Evolutionary conservation across 2,329 filamentous ascomycete genomes (phyloP).

Genomic region (Trichoderma endophyticum): DNA sequence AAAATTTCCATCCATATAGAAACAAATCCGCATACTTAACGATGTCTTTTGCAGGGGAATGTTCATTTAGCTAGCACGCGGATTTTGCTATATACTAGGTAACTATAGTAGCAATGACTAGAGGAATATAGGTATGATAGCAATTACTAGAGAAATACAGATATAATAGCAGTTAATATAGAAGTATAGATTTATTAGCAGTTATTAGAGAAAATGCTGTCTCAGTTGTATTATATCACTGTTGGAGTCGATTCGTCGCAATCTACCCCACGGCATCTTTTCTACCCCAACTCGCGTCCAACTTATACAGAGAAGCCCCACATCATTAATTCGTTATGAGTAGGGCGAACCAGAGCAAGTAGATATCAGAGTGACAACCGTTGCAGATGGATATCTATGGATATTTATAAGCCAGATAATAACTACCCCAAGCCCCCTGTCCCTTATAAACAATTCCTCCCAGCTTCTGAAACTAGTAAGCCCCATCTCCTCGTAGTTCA

Average conservation of each 20-base stretch:
- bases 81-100: no score
- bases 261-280: not conserved
- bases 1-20: no score
- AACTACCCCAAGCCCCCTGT: not conserved
- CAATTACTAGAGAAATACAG: no score
- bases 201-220: no score
- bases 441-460: not conserved
- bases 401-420: not conserved
- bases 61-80: no score
- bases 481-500: not conserved
- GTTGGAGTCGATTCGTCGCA: constrained; percentile 1
- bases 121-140: no score
- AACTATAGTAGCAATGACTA: no score
- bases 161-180: no score
- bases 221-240: not conserved
- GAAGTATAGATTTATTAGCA: no score
- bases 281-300: constrained; percentile 3
- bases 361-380: not conserved
- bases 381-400: not conserved
- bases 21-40: no score
- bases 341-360: not conserved
- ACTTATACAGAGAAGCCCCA: not conserved
- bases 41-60: no score
- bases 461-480: not conserved
- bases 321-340: not conserved